phyloP scores from a whole-genome alignment of 345 rosid genomes.

The Euphorbia peplus region DNA sequence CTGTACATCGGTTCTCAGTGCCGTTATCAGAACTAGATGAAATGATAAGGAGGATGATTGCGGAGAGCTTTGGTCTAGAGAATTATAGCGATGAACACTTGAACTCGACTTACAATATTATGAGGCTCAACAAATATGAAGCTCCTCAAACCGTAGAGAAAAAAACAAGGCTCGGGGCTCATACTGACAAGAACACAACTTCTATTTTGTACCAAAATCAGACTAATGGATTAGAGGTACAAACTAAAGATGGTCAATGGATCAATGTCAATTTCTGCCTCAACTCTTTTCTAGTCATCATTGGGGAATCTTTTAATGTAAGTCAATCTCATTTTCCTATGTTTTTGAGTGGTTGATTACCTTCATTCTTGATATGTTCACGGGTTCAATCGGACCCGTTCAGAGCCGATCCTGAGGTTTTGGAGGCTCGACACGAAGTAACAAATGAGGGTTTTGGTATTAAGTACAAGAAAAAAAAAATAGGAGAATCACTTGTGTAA shows the following conservation, averaged over 20 bases:
- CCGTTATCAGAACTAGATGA: slow-evolving; percentile 39
- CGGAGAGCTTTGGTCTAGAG: slow-evolving; percentile 48
- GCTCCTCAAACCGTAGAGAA: slow-evolving; percentile 15
- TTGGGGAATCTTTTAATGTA: slow-evolving; percentile 60
- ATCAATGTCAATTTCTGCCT: slow-evolving; percentile 42
- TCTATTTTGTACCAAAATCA: slow-evolving; percentile 57
- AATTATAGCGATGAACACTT: slow-evolving; percentile 33
- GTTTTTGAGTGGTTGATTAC: no score
- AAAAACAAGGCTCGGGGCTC: slow-evolving; percentile 31
- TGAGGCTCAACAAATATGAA: slow-evolving; percentile 47
- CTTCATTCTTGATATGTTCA: no score
- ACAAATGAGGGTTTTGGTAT: no score
- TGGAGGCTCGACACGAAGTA: no score
- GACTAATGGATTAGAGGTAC: slow-evolving; percentile 50
- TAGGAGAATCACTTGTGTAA: no score
- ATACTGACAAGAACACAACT: slow-evolving; percentile 56
- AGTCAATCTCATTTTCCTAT: neutral
- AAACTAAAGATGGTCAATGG: slow-evolving; percentile 41
- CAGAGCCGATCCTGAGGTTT: no score
- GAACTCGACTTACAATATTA: slow-evolving; percentile 34
- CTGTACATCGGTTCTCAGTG: slow-evolving; percentile 25
- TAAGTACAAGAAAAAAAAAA: no score
- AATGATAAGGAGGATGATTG: slow-evolving; percentile 47
- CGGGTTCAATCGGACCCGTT: no score
- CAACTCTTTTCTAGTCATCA: slow-evolving; percentile 46